Evolutionary conservation across 2,329 filamentous ascomycete species (phyloP).

Genomic region (Ophiostoma himal-ulmi): DNA sequence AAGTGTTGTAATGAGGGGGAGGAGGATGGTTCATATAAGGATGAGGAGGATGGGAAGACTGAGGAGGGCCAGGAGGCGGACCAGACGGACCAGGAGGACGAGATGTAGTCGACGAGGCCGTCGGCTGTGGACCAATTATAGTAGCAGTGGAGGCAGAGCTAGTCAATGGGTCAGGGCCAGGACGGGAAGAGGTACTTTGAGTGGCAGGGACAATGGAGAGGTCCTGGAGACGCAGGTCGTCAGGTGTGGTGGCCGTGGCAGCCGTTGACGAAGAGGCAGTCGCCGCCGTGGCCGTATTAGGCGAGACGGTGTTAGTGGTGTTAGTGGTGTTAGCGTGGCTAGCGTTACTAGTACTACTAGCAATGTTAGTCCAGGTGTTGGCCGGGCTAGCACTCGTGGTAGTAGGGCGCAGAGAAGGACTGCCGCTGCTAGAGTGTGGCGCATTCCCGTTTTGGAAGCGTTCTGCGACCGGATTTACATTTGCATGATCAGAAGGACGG

Average conservation of each 20-base stretch:
- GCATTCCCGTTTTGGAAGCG: not conserved
- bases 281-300: conserved; percentile 8
- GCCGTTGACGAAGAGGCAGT: conserved; percentile 6
- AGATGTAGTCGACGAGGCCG: conserved; percentile 4
- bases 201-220: conserved; percentile 8
- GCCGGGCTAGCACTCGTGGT: not conserved
- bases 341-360: not conserved
- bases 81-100: conserved; percentile 10
- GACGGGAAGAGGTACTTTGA: not conserved
- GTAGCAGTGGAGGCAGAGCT: not conserved
- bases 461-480: not conserved
- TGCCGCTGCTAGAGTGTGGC: not conserved
- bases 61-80: conserved; percentile 22
- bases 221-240: conserved; percentile 10
- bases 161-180: not conserved
- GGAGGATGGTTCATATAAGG: conserved; percentile 10
- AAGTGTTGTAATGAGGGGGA: not conserved
- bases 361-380: not conserved
- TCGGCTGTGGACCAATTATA: conserved; percentile 3
- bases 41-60: conserved; percentile 1
- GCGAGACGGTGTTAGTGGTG: conserved; percentile 5
- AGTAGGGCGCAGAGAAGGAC: not conserved
- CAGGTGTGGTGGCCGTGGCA: conserved; percentile 5
- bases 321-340: not conserved
- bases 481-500: not conserved